These are phyloP conservation scores for Penicillium arizonense DNA, from an alignment of 495 filamentous ascomycete species.

Conservation along the genomic window DNA sequence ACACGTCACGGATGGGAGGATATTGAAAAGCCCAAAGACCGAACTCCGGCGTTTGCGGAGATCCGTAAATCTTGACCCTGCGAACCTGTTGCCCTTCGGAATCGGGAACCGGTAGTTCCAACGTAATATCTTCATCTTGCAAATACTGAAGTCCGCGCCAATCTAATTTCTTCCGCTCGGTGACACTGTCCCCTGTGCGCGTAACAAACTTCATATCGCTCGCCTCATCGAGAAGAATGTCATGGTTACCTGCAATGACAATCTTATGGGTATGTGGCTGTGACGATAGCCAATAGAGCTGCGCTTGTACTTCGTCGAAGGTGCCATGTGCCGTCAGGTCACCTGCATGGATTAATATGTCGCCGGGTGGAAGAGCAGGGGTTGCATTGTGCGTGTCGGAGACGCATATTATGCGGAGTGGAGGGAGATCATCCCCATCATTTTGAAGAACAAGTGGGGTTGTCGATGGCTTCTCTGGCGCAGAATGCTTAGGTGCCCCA, in stretches of 20 bases:
- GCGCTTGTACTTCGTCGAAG: constrained; percentile 53
- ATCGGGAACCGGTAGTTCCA: constrained; percentile 39
- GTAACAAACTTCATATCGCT: constrained; percentile 22
- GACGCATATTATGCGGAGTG: constrained; percentile 13
- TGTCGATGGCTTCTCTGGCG: background rate
- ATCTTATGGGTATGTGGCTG: constrained; percentile 64
- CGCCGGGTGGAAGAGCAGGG: constrained; percentile 15
- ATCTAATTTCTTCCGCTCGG: constrained; percentile 24
- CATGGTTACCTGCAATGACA: constrained; percentile 59
- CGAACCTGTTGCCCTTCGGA: constrained; percentile 22
- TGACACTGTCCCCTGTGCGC: constrained; percentile 16
- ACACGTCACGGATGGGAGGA: constrained; percentile 10
- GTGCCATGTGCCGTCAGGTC: constrained; percentile 57
- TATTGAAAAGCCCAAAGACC: constrained; percentile 51
- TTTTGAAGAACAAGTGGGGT: background rate
- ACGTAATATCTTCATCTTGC: constrained; percentile 35
- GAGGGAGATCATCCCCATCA: background rate
- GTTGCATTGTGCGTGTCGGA: constrained; percentile 24
- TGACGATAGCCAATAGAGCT: constrained; percentile 62
- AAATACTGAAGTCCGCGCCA: constrained; percentile 49
- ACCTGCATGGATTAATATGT: constrained; percentile 27
- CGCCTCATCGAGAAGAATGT: constrained; percentile 17
- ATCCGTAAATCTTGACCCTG: constrained; percentile 42
- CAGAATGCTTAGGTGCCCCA: background rate
- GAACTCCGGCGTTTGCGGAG: constrained; percentile 47